Base-by-base conservation (phyloP, 2,329 filamentous ascomycete genomes). In the Huntiella omanensis region DNA sequence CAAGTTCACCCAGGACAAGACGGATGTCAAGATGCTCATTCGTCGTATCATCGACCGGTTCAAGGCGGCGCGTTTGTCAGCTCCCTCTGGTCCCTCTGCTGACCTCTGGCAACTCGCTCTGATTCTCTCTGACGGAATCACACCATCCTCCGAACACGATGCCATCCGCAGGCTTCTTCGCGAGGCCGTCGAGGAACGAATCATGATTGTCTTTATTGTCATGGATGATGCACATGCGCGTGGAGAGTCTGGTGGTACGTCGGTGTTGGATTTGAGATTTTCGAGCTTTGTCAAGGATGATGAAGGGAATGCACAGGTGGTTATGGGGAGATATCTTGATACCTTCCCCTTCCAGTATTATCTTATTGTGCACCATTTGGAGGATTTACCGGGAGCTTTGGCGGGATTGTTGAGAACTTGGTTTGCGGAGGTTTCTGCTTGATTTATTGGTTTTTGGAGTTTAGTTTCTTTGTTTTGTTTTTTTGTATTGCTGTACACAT, bases 121-220 rank as follows among this genome's bases (percentile, higher is more conserved):
- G 43, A 83, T 98, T 52, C 78, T 99, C 45, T 93, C 84, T 0
- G 91, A 99, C 56, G 91, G 92, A 6, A 75, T 96, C 17, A 95
- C 87, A 53, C 85, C 92, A 45, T 77, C 73, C 34, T 66, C 69
- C 1, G 80, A 87, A 41, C 88, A 96, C 59, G 83, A 86, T 13
- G 70, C 75, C 4, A 87, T 98, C 54, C 73, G 83, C 12, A 70
- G 84, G 4, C 70, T 96, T 16, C 76, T 98, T 8, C 72, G 91
- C 7, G 80, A 88, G 61, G 88, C 91, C 1, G 77, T 86, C 56
- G 87, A 95, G 60, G 84, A 95, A 63, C 72, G 86, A 12, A 92
- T 99, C 58, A 95, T 98, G 84, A 78, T 96, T 52, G 88, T 98
- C 4, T 99, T 98, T 60, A 84, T 98, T 55, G 82, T 99, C 56